Evolutionary conservation across 805 yeast genomes (phyloP), one percentile per base, ranked within the genome.

Genomic region (Myxozyma udenii): DNA sequence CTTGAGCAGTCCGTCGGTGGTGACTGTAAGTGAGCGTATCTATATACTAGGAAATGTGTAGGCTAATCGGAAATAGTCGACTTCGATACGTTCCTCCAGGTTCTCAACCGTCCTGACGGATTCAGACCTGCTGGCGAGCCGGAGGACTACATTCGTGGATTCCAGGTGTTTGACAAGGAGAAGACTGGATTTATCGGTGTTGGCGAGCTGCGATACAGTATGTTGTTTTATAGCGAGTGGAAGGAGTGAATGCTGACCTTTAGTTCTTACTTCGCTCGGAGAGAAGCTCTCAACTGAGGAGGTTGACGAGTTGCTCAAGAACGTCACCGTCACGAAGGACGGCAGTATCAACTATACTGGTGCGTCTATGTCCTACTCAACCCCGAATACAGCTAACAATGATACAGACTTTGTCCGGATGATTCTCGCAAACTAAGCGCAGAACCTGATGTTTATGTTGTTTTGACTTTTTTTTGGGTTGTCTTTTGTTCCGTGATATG

Each of bases 111-210:
- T 71, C 95, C 93, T 39, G 88, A 85, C 62, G 95, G 95, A 0
- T 87, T 86, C 78, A 84, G 85, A 70, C 82, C 88, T 37, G 78
- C 87, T 53, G 96, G 96, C 12, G 86, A 85, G 64, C 89, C 95
- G 38, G 87, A 83, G 70, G 98, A 93, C 69, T 93, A 91, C 71
- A 81, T 93, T 66, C 87, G 91, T 67, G 93, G 91, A 0, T 93
- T 93, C 80, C 98, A 93, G 74, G 97, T 93, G 4, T 93, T 93
- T 63, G 99, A 93, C 74, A 93, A 91, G 74, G 95, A 89, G 61
- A 81, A 85, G 59, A 85, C 96, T 18, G 99, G 99, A 3, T 87
- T 84, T 72, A 93, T 93, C 62, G 95, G 97, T 37, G 95, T 93
- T 41, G 99, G 99, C 51, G 98, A 93, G 72, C 78, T 93, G 64